phyloP scores from a whole-genome alignment of 1,139 yeast genomes.

The Geotrichum candidum region DNA sequence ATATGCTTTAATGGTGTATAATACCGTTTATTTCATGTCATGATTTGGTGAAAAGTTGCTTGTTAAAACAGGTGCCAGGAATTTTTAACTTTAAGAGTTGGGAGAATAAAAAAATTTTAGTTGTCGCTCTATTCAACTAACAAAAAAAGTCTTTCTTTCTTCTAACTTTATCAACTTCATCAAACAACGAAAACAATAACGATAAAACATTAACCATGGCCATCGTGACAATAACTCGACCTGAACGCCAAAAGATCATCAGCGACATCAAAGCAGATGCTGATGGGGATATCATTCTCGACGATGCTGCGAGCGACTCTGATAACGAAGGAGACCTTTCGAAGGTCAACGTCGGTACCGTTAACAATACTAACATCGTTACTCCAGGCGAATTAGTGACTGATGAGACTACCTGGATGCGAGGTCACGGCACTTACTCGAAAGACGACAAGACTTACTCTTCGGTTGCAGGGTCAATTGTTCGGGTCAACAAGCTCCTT shows the following conservation, averaged over 20 bases:
- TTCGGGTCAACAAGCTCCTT: conserved; percentile 77
- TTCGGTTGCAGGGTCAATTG: conserved; percentile 86
- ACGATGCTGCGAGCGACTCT: conserved; percentile 25
- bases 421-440: conserved; percentile 92
- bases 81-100: not conserved
- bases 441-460: conserved; percentile 66
- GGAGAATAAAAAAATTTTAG: not conserved
- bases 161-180: not conserved
- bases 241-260: conserved; percentile 13
- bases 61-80: not conserved
- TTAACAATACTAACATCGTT: conserved; percentile 40
- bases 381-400: conserved; percentile 98
- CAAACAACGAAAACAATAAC: not conserved
- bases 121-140: conserved; percentile 1
- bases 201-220: conserved; percentile 17
- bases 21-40: not conserved
- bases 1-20: not conserved
- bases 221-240: conserved; percentile 22
- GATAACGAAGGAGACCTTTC: conserved; percentile 21
- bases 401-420: conserved; percentile 96
- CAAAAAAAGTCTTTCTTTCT: not conserved
- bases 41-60: not conserved
- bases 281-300: conserved; percentile 18
- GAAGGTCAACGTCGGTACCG: conserved; percentile 16
- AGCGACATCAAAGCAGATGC: conserved; percentile 10